These are phyloP conservation scores for Termitomyces sp. DNA, from an alignment of 768 basidiomycete genomes.

Conservation along the genomic window DNA sequence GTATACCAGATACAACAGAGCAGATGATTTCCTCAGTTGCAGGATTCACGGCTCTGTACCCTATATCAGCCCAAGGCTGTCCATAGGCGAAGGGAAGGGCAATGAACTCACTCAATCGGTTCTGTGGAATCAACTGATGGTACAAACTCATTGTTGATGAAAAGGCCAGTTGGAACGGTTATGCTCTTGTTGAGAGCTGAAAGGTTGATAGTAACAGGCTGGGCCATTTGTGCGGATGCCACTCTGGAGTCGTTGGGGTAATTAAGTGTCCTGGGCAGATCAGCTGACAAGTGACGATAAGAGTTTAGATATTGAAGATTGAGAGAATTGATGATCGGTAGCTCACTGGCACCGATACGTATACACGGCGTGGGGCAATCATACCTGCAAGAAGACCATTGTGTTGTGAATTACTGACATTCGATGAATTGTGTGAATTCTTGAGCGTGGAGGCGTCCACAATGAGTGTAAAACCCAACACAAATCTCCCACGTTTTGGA, in stretches of 20 bases:
- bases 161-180: slow-evolving; percentile 74
- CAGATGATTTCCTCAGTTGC: slow-evolving; percentile 72
- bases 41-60: slow-evolving; percentile 66
- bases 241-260: not conserved
- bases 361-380: too few relatives aligned
- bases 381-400: too few relatives aligned
- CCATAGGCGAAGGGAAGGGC: slow-evolving; percentile 3
- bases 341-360: too few relatives aligned
- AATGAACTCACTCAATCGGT: slow-evolving; percentile 49
- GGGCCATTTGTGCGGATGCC: slow-evolving; percentile 32
- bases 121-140: slow-evolving; percentile 66
- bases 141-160: slow-evolving; percentile 89
- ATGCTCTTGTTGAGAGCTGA: slow-evolving; percentile 42
- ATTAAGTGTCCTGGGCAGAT: not conserved
- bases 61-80: slow-evolving; percentile 18
- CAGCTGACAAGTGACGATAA: not conserved
- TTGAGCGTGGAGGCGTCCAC: not conserved
- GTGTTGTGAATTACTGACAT: too few relatives aligned
- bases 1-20: slow-evolving; percentile 56
- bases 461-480: not conserved
- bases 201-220: slow-evolving; percentile 32
- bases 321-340: not conserved
- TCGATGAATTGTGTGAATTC: not conserved
- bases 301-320: not conserved
- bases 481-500: not conserved